Conservation (phyloP, 1,139 yeast genomes). For the Candida smagusa region DNA sequence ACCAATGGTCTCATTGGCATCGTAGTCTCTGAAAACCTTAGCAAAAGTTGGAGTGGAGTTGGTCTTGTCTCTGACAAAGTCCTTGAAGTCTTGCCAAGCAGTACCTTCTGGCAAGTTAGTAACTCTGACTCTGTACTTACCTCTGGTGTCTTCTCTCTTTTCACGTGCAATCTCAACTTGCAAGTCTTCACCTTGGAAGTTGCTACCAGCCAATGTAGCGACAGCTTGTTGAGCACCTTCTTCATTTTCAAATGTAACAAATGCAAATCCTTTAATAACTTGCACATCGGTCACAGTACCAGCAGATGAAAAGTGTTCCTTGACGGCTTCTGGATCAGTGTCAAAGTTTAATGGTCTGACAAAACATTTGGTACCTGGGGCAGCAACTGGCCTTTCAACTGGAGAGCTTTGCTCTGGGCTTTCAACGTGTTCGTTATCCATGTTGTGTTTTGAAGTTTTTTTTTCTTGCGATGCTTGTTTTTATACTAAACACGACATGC, state of each 20-base stretch:
- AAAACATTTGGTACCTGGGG: slow-evolving; percentile 27
- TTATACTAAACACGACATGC: no score
- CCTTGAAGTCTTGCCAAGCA: slow-evolving; percentile 85
- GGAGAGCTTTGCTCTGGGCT: slow-evolving; percentile 1
- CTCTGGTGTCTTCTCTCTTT: slow-evolving; percentile 57
- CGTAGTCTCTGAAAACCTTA: slow-evolving; percentile 61
- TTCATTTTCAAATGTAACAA: slow-evolving; percentile 63
- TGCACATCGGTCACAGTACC: slow-evolving; percentile 69
- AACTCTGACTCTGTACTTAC: slow-evolving; percentile 69
- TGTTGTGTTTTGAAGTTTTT: slow-evolving; percentile 1
- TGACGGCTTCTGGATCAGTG: slow-evolving; percentile 55
- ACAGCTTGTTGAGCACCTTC: slow-evolving; percentile 68
- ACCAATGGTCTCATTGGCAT: slow-evolving; percentile 63
- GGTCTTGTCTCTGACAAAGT: slow-evolving; percentile 69
- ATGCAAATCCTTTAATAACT: slow-evolving; percentile 73
- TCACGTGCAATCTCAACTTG: slow-evolving; percentile 69
- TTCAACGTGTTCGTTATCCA: slow-evolving; percentile 2
- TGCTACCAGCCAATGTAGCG: slow-evolving; percentile 56
- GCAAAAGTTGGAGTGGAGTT: slow-evolving; percentile 67
- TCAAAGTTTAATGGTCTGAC: slow-evolving; percentile 40
- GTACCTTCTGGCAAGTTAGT: slow-evolving; percentile 69
- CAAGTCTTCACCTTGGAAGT: slow-evolving; percentile 60
- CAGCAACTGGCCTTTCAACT: slow-evolving; percentile 6
- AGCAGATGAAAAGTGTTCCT: slow-evolving; percentile 60
- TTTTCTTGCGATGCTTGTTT: neutral